Conservation (phyloP, 2,329 filamentous ascomycete species). For the Colletotrichum orbiculare region DNA sequence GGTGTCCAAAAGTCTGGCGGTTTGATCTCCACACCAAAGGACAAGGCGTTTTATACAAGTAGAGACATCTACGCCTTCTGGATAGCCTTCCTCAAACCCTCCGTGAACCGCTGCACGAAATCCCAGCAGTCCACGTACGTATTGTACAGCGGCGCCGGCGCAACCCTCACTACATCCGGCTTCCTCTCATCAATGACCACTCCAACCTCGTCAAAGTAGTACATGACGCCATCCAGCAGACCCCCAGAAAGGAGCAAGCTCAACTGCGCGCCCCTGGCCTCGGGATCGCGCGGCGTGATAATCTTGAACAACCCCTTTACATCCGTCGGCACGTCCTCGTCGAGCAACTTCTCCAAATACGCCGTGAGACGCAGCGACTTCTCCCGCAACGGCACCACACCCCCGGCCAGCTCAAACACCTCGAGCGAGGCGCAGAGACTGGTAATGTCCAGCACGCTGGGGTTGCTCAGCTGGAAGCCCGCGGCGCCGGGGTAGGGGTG, state of each 20-base stretch:
- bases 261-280: slow-evolving; percentile 79
- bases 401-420: slow-evolving; percentile 74
- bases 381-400: slow-evolving; percentile 68
- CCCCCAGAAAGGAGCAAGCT: slow-evolving; percentile 75
- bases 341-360: slow-evolving; percentile 75
- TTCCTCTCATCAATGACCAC: slow-evolving; percentile 84
- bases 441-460: slow-evolving; percentile 78
- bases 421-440: slow-evolving; percentile 77
- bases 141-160: slow-evolving; percentile 85
- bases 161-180: slow-evolving; percentile 82
- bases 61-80: background rate
- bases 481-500: slow-evolving; percentile 80
- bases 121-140: slow-evolving; percentile 69
- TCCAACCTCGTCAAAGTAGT: slow-evolving; percentile 69
- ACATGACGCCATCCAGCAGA: slow-evolving; percentile 73
- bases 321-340: slow-evolving; percentile 42
- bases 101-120: slow-evolving; percentile 44
- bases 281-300: slow-evolving; percentile 73
- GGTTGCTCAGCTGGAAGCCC: slow-evolving; percentile 89
- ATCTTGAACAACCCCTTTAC: slow-evolving; percentile 58
- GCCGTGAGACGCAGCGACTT: slow-evolving; percentile 77
- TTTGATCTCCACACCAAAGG: too few relatives aligned
- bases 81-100: slow-evolving; percentile 37
- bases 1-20: too few relatives aligned
- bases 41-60: background rate